Percentiles rank a stretch among this genome's conserved stretches.
These are phyloP conservation scores for Pseudocercospora pini-densiflorae DNA, from an alignment of 2,329 filamentous ascomycete genomes.

Conservation along the genomic window DNA sequence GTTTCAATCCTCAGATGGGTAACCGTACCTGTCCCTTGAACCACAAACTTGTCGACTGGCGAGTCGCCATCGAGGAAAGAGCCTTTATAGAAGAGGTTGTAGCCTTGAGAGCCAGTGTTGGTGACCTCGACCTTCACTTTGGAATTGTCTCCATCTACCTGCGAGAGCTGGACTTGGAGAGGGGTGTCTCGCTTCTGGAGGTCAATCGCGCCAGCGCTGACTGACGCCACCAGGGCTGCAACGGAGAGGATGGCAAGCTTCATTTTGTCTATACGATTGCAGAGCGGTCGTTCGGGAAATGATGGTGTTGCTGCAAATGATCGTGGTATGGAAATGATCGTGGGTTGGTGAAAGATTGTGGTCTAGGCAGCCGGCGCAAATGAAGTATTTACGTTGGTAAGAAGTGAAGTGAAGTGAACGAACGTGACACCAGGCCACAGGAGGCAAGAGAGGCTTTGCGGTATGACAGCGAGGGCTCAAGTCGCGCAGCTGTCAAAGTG, in stretches of 20 bases:
- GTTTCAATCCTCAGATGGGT: not conserved
- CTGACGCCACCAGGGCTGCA: not conserved
- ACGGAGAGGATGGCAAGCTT: not conserved
- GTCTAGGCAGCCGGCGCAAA: not conserved
- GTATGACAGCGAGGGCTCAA: conserved; percentile 7
- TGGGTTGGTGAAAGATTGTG: not conserved
- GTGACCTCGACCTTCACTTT: conserved; percentile 33
- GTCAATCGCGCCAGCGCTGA: conserved; percentile 1
- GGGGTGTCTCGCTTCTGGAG: conserved; percentile 16
- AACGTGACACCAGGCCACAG: conserved; percentile 7
- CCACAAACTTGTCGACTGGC: conserved; percentile 33
- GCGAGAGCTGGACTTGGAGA: conserved; percentile 29
- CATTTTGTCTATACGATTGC: not conserved
- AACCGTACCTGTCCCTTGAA: conserved; percentile 27
- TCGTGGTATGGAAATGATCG: not conserved
- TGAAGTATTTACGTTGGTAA: not conserved
- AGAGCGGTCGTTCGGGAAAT: not conserved
- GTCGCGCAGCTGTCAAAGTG: conserved; percentile 8
- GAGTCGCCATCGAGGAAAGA: conserved; percentile 33
- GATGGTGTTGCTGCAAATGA: not conserved
- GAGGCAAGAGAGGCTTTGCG: not conserved
- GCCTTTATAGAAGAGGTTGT: conserved; percentile 35
- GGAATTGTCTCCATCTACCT: conserved; percentile 25
- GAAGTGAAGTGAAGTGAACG: not conserved
- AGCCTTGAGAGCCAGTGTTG: conserved; percentile 31